A percentile compares a stretch with the other conserved stretches of the same genome.
These are phyloP conservation scores for Geotrichum macrosporum DNA, from an alignment of 1,139 yeast species.

Conservation along the genomic window DNA sequence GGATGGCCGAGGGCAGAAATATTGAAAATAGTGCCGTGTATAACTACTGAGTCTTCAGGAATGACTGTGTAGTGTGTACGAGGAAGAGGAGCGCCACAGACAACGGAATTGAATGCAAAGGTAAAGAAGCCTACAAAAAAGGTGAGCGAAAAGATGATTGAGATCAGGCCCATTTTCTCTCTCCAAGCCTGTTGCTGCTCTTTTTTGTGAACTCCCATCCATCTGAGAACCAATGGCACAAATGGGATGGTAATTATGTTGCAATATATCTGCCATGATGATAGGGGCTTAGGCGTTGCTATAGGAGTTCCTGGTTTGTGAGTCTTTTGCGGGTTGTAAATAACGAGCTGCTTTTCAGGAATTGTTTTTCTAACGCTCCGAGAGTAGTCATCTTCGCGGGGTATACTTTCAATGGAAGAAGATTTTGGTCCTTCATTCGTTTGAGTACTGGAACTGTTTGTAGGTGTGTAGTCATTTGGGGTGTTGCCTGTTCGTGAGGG, in stretches of 20 bases:
- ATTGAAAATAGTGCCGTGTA: constrained; percentile 75
- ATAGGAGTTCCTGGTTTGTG: neutral
- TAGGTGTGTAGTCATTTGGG: constrained; percentile 38
- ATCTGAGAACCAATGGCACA: constrained; percentile 70
- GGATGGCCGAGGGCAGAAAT: constrained; percentile 39
- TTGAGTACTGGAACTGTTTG: neutral
- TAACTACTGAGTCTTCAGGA: constrained; percentile 54
- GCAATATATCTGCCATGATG: constrained; percentile 75
- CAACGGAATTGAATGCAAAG: constrained; percentile 77
- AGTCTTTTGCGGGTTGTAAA: neutral
- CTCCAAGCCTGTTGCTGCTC: constrained; percentile 89
- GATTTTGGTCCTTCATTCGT: constrained; percentile 9
- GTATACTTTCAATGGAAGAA: neutral
- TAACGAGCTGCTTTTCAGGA: neutral
- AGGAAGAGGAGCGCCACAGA: constrained; percentile 49
- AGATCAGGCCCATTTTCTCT: constrained; percentile 74
- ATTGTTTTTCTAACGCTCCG: neutral
- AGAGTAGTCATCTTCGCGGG: neutral
- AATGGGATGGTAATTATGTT: constrained; percentile 75
- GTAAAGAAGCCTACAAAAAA: constrained; percentile 71
- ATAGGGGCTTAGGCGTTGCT: constrained; percentile 34
- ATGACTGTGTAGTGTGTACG: constrained; percentile 57
- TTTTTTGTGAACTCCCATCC: constrained; percentile 64
- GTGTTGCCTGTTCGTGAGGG: constrained; percentile 66
- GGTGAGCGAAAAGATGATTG: constrained; percentile 65